A percentile compares a stretch with the other conserved stretches of the same genome.
These are phyloP conservation scores for Cochlearia excelsa DNA, from an alignment of 345 rosid genomes.

Conservation along the genomic window DNA sequence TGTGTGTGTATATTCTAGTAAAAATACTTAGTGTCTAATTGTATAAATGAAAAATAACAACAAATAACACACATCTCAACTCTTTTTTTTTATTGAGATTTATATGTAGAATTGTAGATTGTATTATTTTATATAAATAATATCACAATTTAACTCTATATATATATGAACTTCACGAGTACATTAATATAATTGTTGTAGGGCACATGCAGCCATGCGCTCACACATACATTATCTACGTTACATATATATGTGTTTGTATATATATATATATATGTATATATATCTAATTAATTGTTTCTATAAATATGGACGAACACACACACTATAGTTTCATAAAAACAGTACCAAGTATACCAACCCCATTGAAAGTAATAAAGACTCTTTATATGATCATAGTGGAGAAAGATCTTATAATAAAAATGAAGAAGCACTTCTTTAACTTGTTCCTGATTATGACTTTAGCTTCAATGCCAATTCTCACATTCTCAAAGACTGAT, in stretches of 20 bases:
- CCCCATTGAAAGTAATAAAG: constrained; percentile 24
- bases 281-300: constrained; percentile 12
- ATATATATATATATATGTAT: not conserved
- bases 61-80: too few relatives aligned
- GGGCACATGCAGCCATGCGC: constrained; percentile 33
- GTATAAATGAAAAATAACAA: too few relatives aligned
- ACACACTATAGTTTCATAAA: constrained; percentile 17
- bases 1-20: too few relatives aligned
- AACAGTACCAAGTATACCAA: constrained; percentile 11
- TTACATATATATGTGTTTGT: not conserved
- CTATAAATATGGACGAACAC: constrained; percentile 33
- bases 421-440: constrained; percentile 23
- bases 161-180: too few relatives aligned
- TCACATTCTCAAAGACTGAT: constrained; percentile 34
- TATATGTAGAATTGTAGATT: too few relatives aligned
- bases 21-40: too few relatives aligned
- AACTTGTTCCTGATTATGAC: not conserved
- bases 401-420: not conserved
- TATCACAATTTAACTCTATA: too few relatives aligned
- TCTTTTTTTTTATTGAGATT: too few relatives aligned
- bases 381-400: too few relatives aligned
- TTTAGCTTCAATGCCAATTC: constrained; percentile 17
- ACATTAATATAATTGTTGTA: constrained; percentile 24
- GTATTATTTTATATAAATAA: too few relatives aligned
- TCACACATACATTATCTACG: constrained; percentile 3